A percentile compares a stretch with the other conserved stretches of the same genome.
These are phyloP conservation scores for Cladochytrium replicatum DNA, from an alignment of 192 early-diverging fungal genomes.

Conservation along the genomic window DNA sequence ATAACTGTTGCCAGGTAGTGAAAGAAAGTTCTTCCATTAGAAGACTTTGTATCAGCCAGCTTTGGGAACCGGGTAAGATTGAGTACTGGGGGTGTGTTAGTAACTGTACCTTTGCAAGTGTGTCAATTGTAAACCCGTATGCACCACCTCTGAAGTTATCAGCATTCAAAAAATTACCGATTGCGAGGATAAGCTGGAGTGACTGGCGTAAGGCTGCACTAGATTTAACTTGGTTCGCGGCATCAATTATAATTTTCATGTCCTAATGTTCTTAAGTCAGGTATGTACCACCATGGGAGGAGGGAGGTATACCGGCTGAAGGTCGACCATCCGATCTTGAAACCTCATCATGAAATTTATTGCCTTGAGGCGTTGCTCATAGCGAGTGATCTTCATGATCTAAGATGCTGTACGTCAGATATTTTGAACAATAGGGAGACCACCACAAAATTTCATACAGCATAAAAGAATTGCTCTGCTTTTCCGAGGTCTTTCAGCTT, in stretches of 20 bases:
- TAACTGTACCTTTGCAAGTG: conserved; percentile 24
- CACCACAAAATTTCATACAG: conserved; percentile 12
- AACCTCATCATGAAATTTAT: conserved; percentile 15
- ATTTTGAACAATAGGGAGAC: background rate
- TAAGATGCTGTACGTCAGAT: background rate
- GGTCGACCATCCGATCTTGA: conserved; percentile 12
- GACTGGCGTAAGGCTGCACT: conserved; percentile 14
- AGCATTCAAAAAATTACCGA: conserved; percentile 29
- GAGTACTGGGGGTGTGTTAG: background rate
- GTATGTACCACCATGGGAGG: background rate
- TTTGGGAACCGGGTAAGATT: background rate
- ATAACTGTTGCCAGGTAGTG: conserved; percentile 19
- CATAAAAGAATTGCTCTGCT: conserved; percentile 19
- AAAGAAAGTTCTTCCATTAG: conserved; percentile 16
- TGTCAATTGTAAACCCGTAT: conserved; percentile 17
- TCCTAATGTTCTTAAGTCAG: conserved; percentile 1
- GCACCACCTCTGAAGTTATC: conserved; percentile 17
- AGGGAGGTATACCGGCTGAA: conserved; percentile 11
- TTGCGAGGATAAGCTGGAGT: conserved; percentile 22
- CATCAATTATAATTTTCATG: conserved; percentile 10
- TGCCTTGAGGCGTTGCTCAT: conserved; percentile 12
- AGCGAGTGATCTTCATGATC: conserved; percentile 18
- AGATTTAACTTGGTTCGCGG: conserved; percentile 17
- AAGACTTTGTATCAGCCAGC: conserved; percentile 18
- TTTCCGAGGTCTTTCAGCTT: conserved; percentile 20